Evolutionary conservation across 352 stramenopile genomes (phyloP).

Genomic region (Salisapilia sapeloensis): DNA sequence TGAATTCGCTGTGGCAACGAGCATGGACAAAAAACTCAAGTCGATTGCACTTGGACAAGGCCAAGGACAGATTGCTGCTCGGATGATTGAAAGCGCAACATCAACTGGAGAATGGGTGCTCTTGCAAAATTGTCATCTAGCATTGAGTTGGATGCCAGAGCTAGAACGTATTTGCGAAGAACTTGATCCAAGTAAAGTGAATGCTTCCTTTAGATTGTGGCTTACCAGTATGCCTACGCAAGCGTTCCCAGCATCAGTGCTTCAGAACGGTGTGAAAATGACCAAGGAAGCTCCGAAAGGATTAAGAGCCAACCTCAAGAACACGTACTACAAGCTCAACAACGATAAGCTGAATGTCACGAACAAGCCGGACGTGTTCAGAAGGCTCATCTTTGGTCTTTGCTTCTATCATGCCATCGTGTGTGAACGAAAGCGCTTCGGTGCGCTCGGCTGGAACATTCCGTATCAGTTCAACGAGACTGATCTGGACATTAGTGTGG

Average conservation of each 20-base stretch:
- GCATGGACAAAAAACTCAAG: constrained; percentile 10
- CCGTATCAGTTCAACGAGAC: constrained; percentile 96
- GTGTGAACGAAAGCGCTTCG: constrained; percentile 92
- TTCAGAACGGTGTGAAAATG: constrained; percentile 95
- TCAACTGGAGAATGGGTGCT: constrained; percentile 46
- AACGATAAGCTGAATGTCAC: constrained; percentile 76
- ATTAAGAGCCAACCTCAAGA: constrained; percentile 85
- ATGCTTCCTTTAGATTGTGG: constrained; percentile 68
- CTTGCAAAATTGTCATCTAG: constrained; percentile 55
- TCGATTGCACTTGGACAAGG: constrained; percentile 19
- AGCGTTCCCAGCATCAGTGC: constrained; percentile 81
- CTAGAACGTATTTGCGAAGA: constrained; percentile 58
- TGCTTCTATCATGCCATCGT: constrained; percentile 85
- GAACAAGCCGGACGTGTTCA: constrained; percentile 76
- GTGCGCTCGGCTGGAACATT: constrained; percentile 92
- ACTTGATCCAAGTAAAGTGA: constrained; percentile 17
- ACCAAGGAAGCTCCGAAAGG: constrained; percentile 93
- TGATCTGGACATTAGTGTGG: constrained; percentile 77
- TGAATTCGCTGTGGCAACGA: constrained; percentile 11
- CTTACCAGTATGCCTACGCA: constrained; percentile 59
- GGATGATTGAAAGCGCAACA: constrained; percentile 8
- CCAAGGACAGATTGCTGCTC: constrained; percentile 6
- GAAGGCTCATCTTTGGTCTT: constrained; percentile 90
- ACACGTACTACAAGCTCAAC: constrained; percentile 90
- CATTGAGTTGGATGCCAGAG: constrained; percentile 36